A percentile compares a stretch with the other conserved stretches of the same genome.
These are phyloP conservation scores for Circinella minor DNA, from an alignment of 371 early-diverging fungal species.

Conservation along the genomic window DNA sequence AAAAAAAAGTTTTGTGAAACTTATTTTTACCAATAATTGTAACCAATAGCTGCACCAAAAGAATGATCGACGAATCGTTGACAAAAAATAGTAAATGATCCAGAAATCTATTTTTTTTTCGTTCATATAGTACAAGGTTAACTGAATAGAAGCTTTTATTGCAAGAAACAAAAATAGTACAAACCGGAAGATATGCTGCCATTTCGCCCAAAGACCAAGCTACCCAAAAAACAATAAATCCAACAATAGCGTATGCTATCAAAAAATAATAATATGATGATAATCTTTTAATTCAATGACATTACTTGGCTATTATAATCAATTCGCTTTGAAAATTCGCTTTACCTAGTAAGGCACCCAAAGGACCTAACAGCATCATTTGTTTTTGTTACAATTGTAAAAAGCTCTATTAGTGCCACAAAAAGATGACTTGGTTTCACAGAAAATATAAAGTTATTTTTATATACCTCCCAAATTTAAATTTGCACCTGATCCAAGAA, in stretches of 20 bases:
- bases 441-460: not conserved
- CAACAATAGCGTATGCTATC: constrained; percentile 72
- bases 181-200: constrained; percentile 60
- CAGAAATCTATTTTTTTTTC: constrained; percentile 46
- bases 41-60: constrained; percentile 83
- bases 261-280: no score
- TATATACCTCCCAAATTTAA: constrained; percentile 69
- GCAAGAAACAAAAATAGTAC: no score
- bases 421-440: not conserved
- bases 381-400: not conserved
- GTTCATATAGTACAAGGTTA: no score
- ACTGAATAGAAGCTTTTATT: no score
- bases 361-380: constrained; percentile 61
- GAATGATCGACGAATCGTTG: constrained; percentile 85
- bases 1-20: no score
- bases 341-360: constrained; percentile 67
- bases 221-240: constrained; percentile 83
- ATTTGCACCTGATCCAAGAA: constrained; percentile 82
- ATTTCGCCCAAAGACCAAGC: constrained; percentile 88
- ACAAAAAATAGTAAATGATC: constrained; percentile 86
- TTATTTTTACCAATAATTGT: constrained; percentile 63
- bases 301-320: no score
- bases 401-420: not conserved
- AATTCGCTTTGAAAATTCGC: no score
- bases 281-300: no score